Percentiles rank a stretch among this genome's conserved stretches.
Conservation (phyloP, 2,329 filamentous ascomycete species). For the Epichloe scottii region DNA sequence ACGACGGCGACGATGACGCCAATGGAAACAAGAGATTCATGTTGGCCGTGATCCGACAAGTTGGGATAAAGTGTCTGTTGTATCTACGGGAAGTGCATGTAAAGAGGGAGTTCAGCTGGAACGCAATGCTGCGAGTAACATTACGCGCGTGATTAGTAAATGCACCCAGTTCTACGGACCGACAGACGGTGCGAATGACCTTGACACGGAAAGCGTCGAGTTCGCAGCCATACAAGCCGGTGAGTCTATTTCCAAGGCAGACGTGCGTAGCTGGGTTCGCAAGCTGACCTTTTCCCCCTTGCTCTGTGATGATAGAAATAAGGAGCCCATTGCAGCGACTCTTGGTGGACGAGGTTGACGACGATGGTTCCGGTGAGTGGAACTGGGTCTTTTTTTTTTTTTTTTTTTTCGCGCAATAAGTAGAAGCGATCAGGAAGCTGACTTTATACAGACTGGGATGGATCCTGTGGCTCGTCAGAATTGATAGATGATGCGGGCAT, state of each 20-base stretch:
- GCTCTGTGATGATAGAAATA: constrained; percentile 19
- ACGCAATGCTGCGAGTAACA: constrained; percentile 26
- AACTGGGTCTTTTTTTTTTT: too few species aligned
- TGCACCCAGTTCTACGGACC: constrained; percentile 29
- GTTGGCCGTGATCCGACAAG: constrained; percentile 20
- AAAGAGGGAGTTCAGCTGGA: constrained; percentile 27
- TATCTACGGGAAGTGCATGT: constrained; percentile 37
- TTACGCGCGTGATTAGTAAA: constrained; percentile 30
- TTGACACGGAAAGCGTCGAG: constrained; percentile 14
- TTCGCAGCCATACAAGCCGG: constrained; percentile 16
- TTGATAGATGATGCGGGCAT: constrained; percentile 37
- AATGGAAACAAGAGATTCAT: neutral
- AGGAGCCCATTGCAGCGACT: constrained; percentile 38
- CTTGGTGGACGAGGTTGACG: constrained; percentile 44
- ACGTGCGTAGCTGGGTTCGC: neutral
- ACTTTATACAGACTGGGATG: constrained; percentile 37
- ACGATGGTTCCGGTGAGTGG: constrained; percentile 42
- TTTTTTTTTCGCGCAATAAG: too few species aligned
- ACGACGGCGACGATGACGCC: neutral
- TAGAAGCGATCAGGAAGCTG: constrained; percentile 6
- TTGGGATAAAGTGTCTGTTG: constrained; percentile 33
- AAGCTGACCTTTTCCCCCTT: neutral
- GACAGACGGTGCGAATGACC: constrained; percentile 18
- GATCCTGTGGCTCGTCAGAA: constrained; percentile 41
- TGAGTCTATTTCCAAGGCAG: constrained; percentile 10